Conservation (phyloP, 108 stramenopile genomes). For the Seminavis robusta region DNA sequence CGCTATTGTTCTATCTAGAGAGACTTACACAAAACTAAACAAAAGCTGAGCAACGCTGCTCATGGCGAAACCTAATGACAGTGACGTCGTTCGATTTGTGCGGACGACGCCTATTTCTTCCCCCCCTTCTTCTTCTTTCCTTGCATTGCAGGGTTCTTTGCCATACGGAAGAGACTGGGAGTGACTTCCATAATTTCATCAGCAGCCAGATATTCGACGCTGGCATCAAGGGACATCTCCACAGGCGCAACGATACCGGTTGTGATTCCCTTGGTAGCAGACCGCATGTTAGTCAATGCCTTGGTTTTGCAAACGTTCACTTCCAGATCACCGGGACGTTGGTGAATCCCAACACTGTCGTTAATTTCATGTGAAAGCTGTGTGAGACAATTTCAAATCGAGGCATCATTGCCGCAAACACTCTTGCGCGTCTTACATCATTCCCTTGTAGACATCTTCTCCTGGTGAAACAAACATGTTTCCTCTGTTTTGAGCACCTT, state of each 20-base stretch:
- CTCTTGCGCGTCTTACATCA: constrained; percentile 78
- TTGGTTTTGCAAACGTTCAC: constrained; percentile 98
- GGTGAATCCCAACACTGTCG: constrained; percentile 94
- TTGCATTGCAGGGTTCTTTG: constrained; percentile 85
- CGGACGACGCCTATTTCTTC: constrained; percentile 13
- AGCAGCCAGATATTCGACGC: constrained; percentile 92
- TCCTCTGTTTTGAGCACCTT: constrained; percentile 94
- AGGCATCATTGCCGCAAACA: neutral
- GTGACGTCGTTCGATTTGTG: no score
- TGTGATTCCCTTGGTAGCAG: constrained; percentile 92
- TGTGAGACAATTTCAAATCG: neutral
- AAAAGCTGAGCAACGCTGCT: no score
- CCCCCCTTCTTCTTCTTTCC: constrained; percentile 47
- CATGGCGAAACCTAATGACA: no score
- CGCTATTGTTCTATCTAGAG: no score
- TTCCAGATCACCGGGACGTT: constrained; percentile 94
- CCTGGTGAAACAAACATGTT: constrained; percentile 79
- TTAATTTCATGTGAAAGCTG: constrained; percentile 7
- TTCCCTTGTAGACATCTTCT: constrained; percentile 92
- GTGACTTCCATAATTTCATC: constrained; percentile 98
- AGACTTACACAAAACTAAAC: no score
- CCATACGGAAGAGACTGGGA: constrained; percentile 85
- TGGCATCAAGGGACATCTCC: constrained; percentile 93
- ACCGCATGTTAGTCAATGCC: constrained; percentile 96
- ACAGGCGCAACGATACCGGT: constrained; percentile 88